Evolutionary conservation across 306 rosid genomes (phyloP).

Genomic region (Canavalia ensiformis): DNA sequence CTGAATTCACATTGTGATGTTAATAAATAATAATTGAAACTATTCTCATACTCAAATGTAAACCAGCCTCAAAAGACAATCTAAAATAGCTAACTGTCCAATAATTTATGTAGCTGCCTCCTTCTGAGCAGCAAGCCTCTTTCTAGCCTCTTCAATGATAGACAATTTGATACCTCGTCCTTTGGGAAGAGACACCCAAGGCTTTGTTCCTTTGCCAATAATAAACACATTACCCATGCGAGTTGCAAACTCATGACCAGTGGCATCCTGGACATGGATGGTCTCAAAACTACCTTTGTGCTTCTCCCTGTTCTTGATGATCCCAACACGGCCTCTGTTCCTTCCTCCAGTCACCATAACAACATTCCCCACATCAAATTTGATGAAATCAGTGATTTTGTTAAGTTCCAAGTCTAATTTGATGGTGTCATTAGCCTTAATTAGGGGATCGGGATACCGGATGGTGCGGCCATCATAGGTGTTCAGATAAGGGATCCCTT

Average conservation of each 20-base stretch:
- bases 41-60: background rate
- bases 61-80: background rate
- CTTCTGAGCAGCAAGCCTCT: slow-evolving; percentile 67
- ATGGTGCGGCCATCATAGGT: slow-evolving; percentile 81
- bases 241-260: slow-evolving; percentile 71
- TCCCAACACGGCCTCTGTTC: slow-evolving; percentile 76
- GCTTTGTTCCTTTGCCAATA: slow-evolving; percentile 71
- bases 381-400: slow-evolving; percentile 68
- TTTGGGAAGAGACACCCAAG: slow-evolving; percentile 72
- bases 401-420: slow-evolving; percentile 73
- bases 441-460: slow-evolving; percentile 81
- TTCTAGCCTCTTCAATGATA: slow-evolving; percentile 80
- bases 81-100: slow-evolving; percentile 1
- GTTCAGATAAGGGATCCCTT: slow-evolving; percentile 76
- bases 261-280: slow-evolving; percentile 70
- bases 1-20: slow-evolving; percentile 3
- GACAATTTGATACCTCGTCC: slow-evolving; percentile 78
- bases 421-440: slow-evolving; percentile 81
- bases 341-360: slow-evolving; percentile 85
- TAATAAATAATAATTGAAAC: background rate
- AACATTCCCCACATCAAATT: slow-evolving; percentile 77
- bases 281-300: slow-evolving; percentile 79
- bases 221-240: slow-evolving; percentile 67
- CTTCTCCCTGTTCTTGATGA: slow-evolving; percentile 73
- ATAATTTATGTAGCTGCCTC: slow-evolving; percentile 50